phyloP scores from a whole-genome alignment of 1,139 yeast species.

The Taphrina wiesneri region DNA sequence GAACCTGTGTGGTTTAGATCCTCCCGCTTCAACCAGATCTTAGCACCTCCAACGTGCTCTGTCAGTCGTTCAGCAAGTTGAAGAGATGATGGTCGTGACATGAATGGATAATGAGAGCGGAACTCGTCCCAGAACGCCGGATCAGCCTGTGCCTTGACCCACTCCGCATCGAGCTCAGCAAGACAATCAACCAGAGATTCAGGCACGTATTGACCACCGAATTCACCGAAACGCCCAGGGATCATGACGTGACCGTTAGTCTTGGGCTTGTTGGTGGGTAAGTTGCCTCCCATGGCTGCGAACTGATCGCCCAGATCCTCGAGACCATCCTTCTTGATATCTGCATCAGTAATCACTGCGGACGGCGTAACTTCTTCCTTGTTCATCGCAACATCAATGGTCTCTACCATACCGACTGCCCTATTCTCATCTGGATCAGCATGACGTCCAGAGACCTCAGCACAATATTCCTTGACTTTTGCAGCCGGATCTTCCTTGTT shows the following conservation, averaged over 20 bases:
- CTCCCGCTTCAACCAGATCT: constrained; percentile 97
- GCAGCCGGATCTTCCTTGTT: constrained; percentile 45
- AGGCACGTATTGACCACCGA: constrained; percentile 98
- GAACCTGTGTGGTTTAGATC: constrained; percentile 98
- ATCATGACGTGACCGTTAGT: constrained; percentile 45
- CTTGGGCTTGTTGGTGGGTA: constrained; percentile 24
- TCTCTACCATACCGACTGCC: constrained; percentile 40
- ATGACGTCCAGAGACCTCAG: constrained; percentile 62
- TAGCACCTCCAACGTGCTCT: constrained; percentile 92
- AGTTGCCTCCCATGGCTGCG: constrained; percentile 34
- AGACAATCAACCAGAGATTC: constrained; percentile 92
- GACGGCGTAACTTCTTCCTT: constrained; percentile 38
- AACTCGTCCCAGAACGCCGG: constrained; percentile 92
- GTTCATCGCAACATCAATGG: constrained; percentile 32
- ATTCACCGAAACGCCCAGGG: constrained; percentile 82
- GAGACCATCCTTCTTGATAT: constrained; percentile 34
- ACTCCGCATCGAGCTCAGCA: constrained; percentile 81
- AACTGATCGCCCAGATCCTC: constrained; percentile 35
- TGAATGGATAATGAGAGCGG: constrained; percentile 75
- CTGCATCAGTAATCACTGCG: constrained; percentile 38
- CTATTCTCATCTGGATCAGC: constrained; percentile 42
- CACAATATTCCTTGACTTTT: constrained; percentile 69
- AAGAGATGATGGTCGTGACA: constrained; percentile 93
- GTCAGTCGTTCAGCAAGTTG: constrained; percentile 89
- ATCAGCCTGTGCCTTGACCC: constrained; percentile 83